Conservation (phyloP, 768 basidiomycete genomes). For the Termitomyces sp. region DNA sequence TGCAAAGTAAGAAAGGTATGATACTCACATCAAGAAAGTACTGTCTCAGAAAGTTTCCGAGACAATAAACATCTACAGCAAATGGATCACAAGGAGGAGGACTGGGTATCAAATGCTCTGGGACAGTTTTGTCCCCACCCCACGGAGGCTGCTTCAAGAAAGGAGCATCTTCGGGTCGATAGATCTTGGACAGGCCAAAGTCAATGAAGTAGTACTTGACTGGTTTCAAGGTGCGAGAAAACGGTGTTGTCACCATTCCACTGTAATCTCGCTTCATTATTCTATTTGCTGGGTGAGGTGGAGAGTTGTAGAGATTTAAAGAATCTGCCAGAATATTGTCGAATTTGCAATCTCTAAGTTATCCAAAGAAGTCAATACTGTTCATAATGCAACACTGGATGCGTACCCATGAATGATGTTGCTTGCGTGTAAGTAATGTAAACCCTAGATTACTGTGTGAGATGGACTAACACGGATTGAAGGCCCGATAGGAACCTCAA, state of each 20-base stretch:
- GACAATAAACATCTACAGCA: not conserved
- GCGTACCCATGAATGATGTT: not conserved
- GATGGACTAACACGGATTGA: not conserved
- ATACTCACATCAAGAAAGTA: not conserved
- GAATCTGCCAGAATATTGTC: not conserved
- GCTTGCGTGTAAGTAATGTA: not conserved
- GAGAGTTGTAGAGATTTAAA: not conserved
- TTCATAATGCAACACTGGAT: not conserved
- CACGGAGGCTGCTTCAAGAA: slow-evolving; percentile 22
- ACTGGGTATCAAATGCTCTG: slow-evolving; percentile 16
- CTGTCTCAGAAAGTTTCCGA: not conserved
- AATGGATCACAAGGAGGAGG: not conserved
- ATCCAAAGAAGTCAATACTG: not conserved
- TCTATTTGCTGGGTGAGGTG: not conserved
- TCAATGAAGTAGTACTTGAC: not conserved
- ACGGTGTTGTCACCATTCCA: not conserved
- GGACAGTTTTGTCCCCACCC: slow-evolving; percentile 35
- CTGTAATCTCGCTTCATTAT: not conserved
- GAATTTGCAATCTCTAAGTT: not conserved
- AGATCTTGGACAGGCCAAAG: not conserved
- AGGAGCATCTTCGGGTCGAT: slow-evolving; percentile 15
- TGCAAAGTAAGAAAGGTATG: no score
- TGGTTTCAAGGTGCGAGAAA: not conserved
- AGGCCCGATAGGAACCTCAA: not conserved
- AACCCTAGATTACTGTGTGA: not conserved